phyloP scores from a whole-genome alignment of 768 basidiomycete species.

The Boletus tomentosulus region DNA sequence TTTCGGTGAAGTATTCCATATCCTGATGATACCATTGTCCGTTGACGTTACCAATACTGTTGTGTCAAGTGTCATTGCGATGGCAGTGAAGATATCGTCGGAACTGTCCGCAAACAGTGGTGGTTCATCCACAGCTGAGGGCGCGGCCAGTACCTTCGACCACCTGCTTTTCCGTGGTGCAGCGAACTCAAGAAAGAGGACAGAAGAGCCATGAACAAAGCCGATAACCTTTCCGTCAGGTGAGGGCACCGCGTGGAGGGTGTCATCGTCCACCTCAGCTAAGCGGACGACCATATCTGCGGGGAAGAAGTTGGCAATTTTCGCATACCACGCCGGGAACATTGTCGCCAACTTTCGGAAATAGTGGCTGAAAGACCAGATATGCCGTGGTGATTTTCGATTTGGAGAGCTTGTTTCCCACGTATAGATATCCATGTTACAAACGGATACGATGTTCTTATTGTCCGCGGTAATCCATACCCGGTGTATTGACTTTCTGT shows the following conservation, averaged over 20 bases:
- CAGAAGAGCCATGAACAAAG: background rate
- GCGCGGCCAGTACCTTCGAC: conserved; percentile 4
- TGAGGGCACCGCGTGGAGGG: conserved; percentile 7
- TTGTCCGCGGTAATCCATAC: conserved; percentile 19
- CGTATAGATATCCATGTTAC: conserved; percentile 11
- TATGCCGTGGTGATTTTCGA: conserved; percentile 6
- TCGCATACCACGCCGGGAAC: conserved; percentile 16
- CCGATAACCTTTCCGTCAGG: conserved; percentile 6
- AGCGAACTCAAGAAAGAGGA: conserved; percentile 2
- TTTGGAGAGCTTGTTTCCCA: conserved; percentile 7
- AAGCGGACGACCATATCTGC: conserved; percentile 2
- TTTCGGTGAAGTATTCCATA: conserved; percentile 11
- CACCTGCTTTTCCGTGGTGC: background rate
- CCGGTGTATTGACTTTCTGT: conserved; percentile 13
- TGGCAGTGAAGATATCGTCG: background rate
- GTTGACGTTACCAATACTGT: conserved; percentile 7
- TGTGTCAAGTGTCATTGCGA: conserved; percentile 9
- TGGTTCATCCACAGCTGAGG: conserved; percentile 5
- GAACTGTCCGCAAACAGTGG: conserved; percentile 1
- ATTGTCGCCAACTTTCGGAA: conserved; percentile 2
- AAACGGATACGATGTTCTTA: conserved; percentile 10
- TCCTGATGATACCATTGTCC: conserved; percentile 4
- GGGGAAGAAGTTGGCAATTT: conserved; percentile 6
- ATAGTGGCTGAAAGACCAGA: conserved; percentile 15
- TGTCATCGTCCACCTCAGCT: conserved; percentile 7